Base-by-base conservation (phyloP, 2,329 filamentous ascomycete genomes). In the Cyanodermella asteris region DNA sequence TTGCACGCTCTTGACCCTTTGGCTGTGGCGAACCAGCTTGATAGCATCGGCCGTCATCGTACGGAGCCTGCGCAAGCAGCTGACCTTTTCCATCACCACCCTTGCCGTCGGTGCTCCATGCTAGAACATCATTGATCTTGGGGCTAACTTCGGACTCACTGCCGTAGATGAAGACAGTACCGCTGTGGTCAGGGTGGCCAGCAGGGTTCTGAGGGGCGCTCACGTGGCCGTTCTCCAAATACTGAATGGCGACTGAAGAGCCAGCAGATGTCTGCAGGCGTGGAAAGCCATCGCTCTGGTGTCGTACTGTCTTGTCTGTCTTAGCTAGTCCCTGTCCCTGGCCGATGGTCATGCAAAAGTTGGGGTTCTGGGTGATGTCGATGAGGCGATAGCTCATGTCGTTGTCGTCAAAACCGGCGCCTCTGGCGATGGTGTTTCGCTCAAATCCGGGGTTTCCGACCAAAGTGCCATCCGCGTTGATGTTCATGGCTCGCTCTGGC, bases 21-120 rank as follows among this genome's bases (percentile, higher is more conserved):
- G 29, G 81, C 74, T 28, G 59, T 38, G 9, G 43, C 38, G 5
- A 69, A 71, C 80, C 82, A 39, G 66, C 49, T 51, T 94, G 75
- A 45, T 81, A 81, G 55, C 87, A 97, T 40, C 78, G 73, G 14
- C 74, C 75, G 39, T 97, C 87, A 39, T 94, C 87, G 45, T 70
- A 97, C 53, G 75, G 69, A 37, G 78, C 70, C 1, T 66, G 73
- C 1, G 72, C 67, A 18, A 94, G 54, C 8, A 94, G 67, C 20
- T 58, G 56, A 16, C 87, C 87, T 20, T 73, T 67, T 24, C 64
- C 59, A 43, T 93, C 71, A 13, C 82, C 84, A 12, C 82, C 81
- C 5, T 63, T 73, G 31, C 82, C 82, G 28, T 78, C 69, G 11
- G 58, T 45, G 23, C 68, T 91, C 87, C 87, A 94, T 17, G 56